These are phyloP conservation scores for Stemphylium beticola DNA, from an alignment of 2,329 filamentous ascomycete genomes.

Conservation along the genomic window DNA sequence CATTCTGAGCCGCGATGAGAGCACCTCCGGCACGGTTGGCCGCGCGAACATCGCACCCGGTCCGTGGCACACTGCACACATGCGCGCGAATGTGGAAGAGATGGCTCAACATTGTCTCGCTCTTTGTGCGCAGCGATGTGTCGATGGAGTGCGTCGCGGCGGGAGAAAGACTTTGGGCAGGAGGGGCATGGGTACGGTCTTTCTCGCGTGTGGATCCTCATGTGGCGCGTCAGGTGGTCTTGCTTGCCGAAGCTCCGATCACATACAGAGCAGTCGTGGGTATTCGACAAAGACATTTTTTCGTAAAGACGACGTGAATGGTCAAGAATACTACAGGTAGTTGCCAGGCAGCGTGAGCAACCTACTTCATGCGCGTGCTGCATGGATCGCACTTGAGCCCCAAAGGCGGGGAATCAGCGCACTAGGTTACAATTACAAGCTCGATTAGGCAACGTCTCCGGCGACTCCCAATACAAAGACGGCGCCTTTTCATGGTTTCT, in stretches of 20 bases:
- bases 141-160: constrained; percentile 9
- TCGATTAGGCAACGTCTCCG: no score
- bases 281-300: neutral
- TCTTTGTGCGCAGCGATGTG: constrained; percentile 16
- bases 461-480: no score
- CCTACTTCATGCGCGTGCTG: neutral
- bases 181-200: constrained; percentile 16
- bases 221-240: constrained; percentile 19
- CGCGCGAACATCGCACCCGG: constrained; percentile 39
- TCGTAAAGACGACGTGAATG: neutral
- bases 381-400: neutral
- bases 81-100: constrained; percentile 18
- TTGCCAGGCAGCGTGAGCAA: neutral
- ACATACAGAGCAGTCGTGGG: constrained; percentile 11
- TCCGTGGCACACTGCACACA: constrained; percentile 35
- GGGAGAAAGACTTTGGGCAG: constrained; percentile 17
- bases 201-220: constrained; percentile 20
- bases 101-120: neutral
- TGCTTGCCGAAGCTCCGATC: constrained; percentile 12
- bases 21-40: constrained; percentile 32
- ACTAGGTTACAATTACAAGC: neutral
- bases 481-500: no score
- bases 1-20: constrained; percentile 25
- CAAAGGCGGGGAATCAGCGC: neutral
- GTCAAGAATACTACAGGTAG: neutral